phyloP scores from a whole-genome alignment of 1,284 basidiomycete genomes.

The Boletus holoroseus region DNA sequence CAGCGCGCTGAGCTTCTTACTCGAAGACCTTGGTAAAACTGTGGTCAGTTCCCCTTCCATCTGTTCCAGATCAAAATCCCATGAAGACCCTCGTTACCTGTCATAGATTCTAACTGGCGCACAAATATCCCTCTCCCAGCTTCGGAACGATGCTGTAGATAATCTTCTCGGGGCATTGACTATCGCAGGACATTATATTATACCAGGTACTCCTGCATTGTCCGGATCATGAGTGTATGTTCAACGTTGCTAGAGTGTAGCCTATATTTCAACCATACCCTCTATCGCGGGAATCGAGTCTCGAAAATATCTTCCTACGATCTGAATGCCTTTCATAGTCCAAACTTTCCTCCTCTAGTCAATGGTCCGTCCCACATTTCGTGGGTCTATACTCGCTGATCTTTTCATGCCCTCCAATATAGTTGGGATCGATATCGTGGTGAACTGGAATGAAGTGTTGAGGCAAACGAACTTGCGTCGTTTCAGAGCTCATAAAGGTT shows the following conservation, averaged over 20 bases:
- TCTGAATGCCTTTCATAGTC: constrained; percentile 80
- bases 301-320: constrained; percentile 84
- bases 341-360: constrained; percentile 81
- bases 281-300: constrained; percentile 83
- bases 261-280: constrained; percentile 83
- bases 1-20: constrained; percentile 81
- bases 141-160: constrained; percentile 86
- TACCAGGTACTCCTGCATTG: constrained; percentile 58
- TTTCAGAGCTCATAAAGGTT: constrained; percentile 78
- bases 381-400: neutral
- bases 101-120: constrained; percentile 80
- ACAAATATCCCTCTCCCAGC: constrained; percentile 85
- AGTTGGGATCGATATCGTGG: constrained; percentile 87
- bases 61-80: neutral
- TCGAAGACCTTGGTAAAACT: constrained; percentile 88
- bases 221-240: neutral
- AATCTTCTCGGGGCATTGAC: constrained; percentile 84
- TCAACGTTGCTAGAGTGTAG: constrained; percentile 56
- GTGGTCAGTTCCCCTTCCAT: constrained; percentile 45
- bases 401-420: neutral
- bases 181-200: constrained; percentile 85
- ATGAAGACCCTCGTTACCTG: neutral
- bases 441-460: constrained; percentile 82
- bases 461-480: constrained; percentile 69
- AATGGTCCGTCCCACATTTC: constrained; percentile 46